phyloP scores from a whole-genome alignment of 176 grass and related monocot genomes.

The Dendrocalamus sinicus region DNA sequence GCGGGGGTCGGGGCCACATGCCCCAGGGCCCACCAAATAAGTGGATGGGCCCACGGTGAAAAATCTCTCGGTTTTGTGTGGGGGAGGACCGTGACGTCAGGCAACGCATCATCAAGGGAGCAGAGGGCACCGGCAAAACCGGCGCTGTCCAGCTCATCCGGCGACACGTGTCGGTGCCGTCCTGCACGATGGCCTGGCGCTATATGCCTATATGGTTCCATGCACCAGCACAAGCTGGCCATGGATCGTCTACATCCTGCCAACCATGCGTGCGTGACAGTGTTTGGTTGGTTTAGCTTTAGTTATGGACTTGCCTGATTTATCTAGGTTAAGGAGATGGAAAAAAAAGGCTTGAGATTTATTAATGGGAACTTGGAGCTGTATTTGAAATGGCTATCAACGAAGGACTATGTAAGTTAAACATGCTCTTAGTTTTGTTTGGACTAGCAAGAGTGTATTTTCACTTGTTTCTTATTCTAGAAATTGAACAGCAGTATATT shows the following conservation, averaged over 20 bases:
- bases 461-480: background rate
- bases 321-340: background rate
- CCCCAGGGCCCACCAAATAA: background rate
- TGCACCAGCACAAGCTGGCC: slow-evolving; percentile 31
- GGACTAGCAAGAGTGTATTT: background rate
- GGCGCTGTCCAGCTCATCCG: slow-evolving; percentile 56
- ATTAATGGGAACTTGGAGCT: background rate
- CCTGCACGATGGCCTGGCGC: background rate
- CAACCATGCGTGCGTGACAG: background rate
- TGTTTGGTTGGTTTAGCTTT: no score
- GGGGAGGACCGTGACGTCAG: slow-evolving; percentile 33
- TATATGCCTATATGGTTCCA: slow-evolving; percentile 16
- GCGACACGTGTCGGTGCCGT: slow-evolving; percentile 58
- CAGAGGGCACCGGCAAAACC: slow-evolving; percentile 47
- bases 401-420: background rate
- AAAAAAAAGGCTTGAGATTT: background rate
- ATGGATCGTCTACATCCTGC: slow-evolving; percentile 39
- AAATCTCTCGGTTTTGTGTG: background rate
- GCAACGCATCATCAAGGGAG: background rate
- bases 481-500: background rate
- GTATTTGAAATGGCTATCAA: no score
- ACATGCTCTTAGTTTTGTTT: background rate
- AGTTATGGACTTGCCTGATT: no score
- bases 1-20: slow-evolving; percentile 8
- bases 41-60: slow-evolving; percentile 12